Evolutionary conservation across 2,329 filamentous ascomycete species (phyloP).

Genomic region (Rutstroemia sydowiana): DNA sequence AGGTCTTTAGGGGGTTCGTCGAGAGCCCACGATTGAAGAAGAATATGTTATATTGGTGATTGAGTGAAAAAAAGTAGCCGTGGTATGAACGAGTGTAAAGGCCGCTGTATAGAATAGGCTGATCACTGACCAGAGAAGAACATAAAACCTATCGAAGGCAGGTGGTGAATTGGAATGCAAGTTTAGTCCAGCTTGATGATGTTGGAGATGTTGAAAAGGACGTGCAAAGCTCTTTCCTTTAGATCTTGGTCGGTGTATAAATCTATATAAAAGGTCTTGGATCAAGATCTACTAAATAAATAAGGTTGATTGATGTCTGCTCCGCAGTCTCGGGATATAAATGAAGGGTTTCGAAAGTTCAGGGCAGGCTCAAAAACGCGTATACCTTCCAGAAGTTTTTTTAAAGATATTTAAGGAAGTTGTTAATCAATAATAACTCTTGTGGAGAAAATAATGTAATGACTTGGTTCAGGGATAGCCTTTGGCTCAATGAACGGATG

Average conservation of each 20-base stretch:
- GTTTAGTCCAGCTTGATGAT: conserved; percentile 10
- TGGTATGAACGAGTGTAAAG: conserved; percentile 28
- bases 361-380: conserved; percentile 27
- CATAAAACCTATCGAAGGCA: conserved; percentile 23
- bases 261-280: conserved; percentile 14
- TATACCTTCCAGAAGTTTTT: conserved; percentile 18
- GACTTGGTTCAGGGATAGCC: conserved; percentile 21
- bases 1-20: not conserved
- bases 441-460: conserved; percentile 18
- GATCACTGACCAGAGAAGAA: conserved; percentile 26
- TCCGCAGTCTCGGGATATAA: conserved; percentile 21
- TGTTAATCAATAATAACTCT: not conserved
- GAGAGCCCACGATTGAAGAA: conserved; percentile 5
- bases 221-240: conserved; percentile 17
- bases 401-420: not conserved
- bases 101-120: conserved; percentile 20
- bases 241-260: conserved; percentile 17
- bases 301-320: conserved; percentile 23
- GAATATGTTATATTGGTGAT: not conserved
- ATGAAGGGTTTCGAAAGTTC: conserved; percentile 17
- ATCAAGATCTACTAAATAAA: conserved; percentile 22
- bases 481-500: conserved; percentile 17
- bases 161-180: conserved; percentile 13
- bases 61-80: conserved; percentile 16
- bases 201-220: conserved; percentile 11